These are phyloP conservation scores for Arabidopsis arenosa DNA, from an alignment of 345 rosid genomes.

Conservation along the genomic window DNA sequence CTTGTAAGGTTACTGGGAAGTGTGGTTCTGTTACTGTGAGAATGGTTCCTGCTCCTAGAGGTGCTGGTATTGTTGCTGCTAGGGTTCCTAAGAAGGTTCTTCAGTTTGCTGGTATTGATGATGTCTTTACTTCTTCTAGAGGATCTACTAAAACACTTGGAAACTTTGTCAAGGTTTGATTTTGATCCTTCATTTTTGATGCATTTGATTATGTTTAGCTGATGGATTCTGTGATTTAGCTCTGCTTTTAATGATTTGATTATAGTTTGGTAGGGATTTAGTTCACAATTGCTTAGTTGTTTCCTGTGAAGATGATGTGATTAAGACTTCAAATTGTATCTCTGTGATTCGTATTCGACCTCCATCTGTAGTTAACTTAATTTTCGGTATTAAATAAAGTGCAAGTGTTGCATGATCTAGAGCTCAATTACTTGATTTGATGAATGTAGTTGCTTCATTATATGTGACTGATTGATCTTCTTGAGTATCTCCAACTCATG, in stretches of 20 bases:
- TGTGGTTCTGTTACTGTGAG: slow-evolving; percentile 13
- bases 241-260: too few species aligned
- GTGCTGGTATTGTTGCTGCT: slow-evolving; percentile 17
- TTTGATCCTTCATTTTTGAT: neutral
- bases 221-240: neutral
- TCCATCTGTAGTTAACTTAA: too few species aligned
- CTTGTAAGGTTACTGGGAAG: neutral
- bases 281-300: neutral
- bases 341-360: too few species aligned
- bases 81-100: slow-evolving; percentile 14
- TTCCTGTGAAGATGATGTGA: neutral
- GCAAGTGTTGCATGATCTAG: too few species aligned
- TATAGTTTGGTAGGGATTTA: neutral
- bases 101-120: slow-evolving; percentile 20
- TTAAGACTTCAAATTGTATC: too few species aligned
- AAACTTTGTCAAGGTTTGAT: slow-evolving; percentile 6
- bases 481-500: neutral
- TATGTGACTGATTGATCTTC: too few species aligned
- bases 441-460: too few species aligned
- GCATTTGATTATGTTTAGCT: neutral
- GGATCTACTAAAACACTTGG: slow-evolving; percentile 1
- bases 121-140: neutral
- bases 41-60: neutral
- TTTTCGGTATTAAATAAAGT: too few species aligned
- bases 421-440: too few species aligned